phyloP scores from a whole-genome alignment of 768 basidiomycete genomes.

The Cystobasidium ongulense region DNA sequence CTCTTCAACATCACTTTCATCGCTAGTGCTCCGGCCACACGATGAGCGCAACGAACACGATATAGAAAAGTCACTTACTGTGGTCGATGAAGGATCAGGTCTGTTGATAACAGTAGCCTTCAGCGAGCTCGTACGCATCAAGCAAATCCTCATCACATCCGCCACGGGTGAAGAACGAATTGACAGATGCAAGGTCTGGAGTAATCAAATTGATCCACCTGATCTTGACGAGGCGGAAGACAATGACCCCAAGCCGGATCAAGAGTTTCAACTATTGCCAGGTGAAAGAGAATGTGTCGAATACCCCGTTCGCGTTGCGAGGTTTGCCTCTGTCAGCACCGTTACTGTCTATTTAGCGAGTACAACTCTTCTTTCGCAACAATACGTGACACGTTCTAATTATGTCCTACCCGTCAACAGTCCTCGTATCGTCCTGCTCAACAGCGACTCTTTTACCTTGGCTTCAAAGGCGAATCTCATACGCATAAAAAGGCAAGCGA shows the following conservation, averaged over 20 bases:
- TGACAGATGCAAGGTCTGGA: constrained; percentile 32
- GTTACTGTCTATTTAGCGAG: constrained; percentile 38
- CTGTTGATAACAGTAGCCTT: constrained; percentile 35
- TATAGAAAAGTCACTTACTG: constrained; percentile 33
- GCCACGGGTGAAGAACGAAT: neutral
- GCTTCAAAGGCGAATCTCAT: constrained; percentile 40
- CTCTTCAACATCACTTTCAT: constrained; percentile 1
- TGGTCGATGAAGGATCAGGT: constrained; percentile 39
- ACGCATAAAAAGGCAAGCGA: constrained; percentile 38
- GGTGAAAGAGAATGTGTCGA: constrained; percentile 35
- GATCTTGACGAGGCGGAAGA: constrained; percentile 34
- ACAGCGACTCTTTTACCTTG: constrained; percentile 35
- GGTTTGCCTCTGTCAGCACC: constrained; percentile 36
- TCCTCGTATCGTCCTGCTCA: constrained; percentile 9
- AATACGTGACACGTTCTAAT: constrained; percentile 22
- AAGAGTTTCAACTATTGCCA: constrained; percentile 39
- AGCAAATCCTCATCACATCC: constrained; percentile 16
- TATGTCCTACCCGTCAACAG: neutral
- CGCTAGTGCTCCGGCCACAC: constrained; percentile 35
- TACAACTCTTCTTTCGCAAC: neutral
- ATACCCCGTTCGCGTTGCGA: constrained; percentile 39
- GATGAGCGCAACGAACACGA: constrained; percentile 38
- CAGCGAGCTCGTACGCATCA: constrained; percentile 37
- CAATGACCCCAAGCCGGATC: constrained; percentile 20
- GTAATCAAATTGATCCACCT: constrained; percentile 34